Evolutionary conservation across 495 filamentous ascomycete genomes (phyloP).

Genomic region (Aspergillus biplanus): DNA sequence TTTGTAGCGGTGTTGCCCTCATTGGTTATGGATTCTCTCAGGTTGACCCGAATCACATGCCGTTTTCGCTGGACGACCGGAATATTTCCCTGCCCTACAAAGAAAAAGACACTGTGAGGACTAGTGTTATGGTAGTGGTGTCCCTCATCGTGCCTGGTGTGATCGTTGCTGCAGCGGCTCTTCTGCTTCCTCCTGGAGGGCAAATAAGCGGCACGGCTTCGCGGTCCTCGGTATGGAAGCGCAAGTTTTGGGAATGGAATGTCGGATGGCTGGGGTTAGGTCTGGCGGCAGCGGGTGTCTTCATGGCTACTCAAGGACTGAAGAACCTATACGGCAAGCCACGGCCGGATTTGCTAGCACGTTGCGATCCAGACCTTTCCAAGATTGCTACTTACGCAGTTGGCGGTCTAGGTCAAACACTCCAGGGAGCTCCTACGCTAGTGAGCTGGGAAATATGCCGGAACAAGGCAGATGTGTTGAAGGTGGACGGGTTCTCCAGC

Average conservation of each 20-base stretch:
- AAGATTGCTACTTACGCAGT: slow-evolving; percentile 47
- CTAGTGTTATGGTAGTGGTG: slow-evolving; percentile 50
- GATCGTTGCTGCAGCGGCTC: slow-evolving; percentile 50
- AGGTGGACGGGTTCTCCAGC: slow-evolving; percentile 64
- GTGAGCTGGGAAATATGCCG: slow-evolving; percentile 59
- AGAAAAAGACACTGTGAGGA: slow-evolving; percentile 58
- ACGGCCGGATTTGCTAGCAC: slow-evolving; percentile 63
- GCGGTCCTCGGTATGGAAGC: slow-evolving; percentile 38
- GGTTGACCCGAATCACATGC: slow-evolving; percentile 43
- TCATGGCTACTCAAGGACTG: slow-evolving; percentile 62
- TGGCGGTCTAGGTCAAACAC: slow-evolving; percentile 50
- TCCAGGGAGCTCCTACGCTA: slow-evolving; percentile 49
- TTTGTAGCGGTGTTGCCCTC: slow-evolving; percentile 44
- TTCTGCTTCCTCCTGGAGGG: slow-evolving; percentile 53
- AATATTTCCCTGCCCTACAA: slow-evolving; percentile 61
- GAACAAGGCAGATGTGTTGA: slow-evolving; percentile 38
- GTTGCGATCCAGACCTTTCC: slow-evolving; percentile 60
- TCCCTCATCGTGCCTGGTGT: slow-evolving; percentile 56
- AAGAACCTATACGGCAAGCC: slow-evolving; percentile 69
- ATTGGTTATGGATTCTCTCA: slow-evolving; percentile 51
- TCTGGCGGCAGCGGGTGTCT: slow-evolving; percentile 56
- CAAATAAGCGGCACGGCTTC: slow-evolving; percentile 35
- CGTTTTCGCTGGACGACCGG: slow-evolving; percentile 57
- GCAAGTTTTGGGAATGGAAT: slow-evolving; percentile 68
- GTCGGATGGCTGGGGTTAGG: slow-evolving; percentile 66